These are phyloP conservation scores for Sanghuangporus weigelae DNA, from an alignment of 1,284 basidiomycete species.

Conservation along the genomic window DNA sequence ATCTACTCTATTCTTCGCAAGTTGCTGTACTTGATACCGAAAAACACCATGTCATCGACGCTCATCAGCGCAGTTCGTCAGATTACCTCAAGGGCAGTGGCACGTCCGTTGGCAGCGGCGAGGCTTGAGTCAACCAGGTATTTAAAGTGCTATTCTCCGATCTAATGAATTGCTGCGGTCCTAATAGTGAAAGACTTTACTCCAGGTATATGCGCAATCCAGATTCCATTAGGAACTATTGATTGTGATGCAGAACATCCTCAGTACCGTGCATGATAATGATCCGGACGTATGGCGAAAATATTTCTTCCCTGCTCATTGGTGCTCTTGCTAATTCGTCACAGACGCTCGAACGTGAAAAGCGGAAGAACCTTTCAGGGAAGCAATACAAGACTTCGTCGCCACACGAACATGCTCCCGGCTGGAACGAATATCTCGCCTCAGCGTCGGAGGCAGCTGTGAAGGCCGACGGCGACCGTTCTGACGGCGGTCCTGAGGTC, in stretches of 20 bases:
- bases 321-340: background rate
- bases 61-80: background rate
- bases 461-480: slow-evolving; percentile 49
- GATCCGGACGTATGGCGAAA: slow-evolving; percentile 43
- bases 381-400: slow-evolving; percentile 48
- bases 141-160: background rate
- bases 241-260: slow-evolving; percentile 15
- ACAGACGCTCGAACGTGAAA: slow-evolving; percentile 46
- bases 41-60: background rate
- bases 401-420: slow-evolving; percentile 55
- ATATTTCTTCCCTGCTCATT: background rate
- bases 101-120: background rate
- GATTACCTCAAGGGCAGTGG: background rate
- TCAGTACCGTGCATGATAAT: slow-evolving; percentile 58
- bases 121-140: background rate
- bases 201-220: background rate
- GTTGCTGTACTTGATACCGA: background rate
- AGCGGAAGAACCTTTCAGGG: slow-evolving; percentile 45
- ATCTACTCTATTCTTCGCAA: background rate
- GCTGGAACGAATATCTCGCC: slow-evolving; percentile 72
- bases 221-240: background rate
- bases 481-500: slow-evolving; percentile 23
- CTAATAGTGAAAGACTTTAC: background rate
- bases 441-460: slow-evolving; percentile 62
- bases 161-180: background rate